phyloP scores from a whole-genome alignment of 106 monocot species.

The Cymbidium sinense region DNA sequence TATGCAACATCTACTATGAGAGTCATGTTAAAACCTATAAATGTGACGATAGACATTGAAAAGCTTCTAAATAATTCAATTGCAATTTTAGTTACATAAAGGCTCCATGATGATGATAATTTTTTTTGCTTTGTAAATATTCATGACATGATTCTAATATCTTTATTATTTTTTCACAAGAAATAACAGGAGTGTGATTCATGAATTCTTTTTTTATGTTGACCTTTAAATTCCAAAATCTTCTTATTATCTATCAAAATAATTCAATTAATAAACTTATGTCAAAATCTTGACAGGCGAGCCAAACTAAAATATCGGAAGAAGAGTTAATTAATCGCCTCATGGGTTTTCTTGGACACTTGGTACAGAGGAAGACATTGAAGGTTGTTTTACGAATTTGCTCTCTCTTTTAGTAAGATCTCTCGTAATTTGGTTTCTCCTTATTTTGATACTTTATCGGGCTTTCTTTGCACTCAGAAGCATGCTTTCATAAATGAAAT shows the following conservation, averaged over 20 bases:
- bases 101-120: neutral
- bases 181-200: neutral
- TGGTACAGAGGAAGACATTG: constrained; percentile 53
- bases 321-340: constrained; percentile 75
- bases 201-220: neutral
- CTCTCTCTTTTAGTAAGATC: neutral
- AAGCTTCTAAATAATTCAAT: neutral
- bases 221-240: neutral
- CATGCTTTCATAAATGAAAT: neutral
- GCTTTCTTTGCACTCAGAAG: neutral
- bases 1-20: neutral
- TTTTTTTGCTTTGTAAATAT: neutral
- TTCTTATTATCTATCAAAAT: neutral
- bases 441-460: neutral
- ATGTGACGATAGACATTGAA: neutral
- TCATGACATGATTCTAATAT: neutral
- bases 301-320: constrained; percentile 68
- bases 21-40: too few relatives aligned
- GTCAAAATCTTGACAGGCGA: constrained; percentile 16
- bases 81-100: neutral
- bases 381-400: neutral
- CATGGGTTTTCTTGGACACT: constrained; percentile 89
- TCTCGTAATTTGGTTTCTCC: neutral
- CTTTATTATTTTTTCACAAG: neutral
- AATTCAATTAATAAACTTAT: neutral